Conservation (phyloP, 148 eudicot genomes). For the Cornus controversa region DNA sequence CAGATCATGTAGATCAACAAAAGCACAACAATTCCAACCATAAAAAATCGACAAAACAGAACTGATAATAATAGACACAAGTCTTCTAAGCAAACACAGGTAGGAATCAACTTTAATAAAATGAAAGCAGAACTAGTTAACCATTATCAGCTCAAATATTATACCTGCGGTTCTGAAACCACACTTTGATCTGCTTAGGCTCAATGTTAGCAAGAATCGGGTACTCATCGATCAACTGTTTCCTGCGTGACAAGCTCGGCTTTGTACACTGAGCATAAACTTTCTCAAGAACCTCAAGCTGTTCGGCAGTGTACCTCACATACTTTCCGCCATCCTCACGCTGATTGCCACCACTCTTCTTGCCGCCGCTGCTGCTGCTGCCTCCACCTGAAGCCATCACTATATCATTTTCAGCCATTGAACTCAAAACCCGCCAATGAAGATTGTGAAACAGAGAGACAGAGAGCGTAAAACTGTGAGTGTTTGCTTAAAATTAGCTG, state of each 20-base stretch:
- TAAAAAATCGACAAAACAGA: background rate
- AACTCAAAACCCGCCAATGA: background rate
- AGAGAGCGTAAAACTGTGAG: background rate
- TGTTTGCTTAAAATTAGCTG: background rate
- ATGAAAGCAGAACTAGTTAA: background rate
- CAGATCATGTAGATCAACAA: too few relatives aligned
- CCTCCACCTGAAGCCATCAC: background rate
- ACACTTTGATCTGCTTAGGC: constrained; percentile 18
- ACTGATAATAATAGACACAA: background rate
- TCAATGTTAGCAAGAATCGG: constrained; percentile 15
- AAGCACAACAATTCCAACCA: background rate
- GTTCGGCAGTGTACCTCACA: constrained; percentile 9
- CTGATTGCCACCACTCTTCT: background rate
- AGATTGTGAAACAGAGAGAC: background rate
- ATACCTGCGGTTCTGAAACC: constrained; percentile 22
- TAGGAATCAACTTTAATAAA: background rate
- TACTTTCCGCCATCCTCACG: constrained; percentile 10
- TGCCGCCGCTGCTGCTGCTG: background rate
- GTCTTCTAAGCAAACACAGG: background rate
- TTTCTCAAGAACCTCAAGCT: constrained; percentile 17
- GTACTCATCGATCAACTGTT: constrained; percentile 1
- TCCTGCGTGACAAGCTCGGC: constrained; percentile 8
- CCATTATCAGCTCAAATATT: background rate
- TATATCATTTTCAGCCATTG: background rate
- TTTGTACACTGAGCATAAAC: constrained; percentile 15